Conservation (phyloP, 2,329 filamentous ascomycete species). For the Bimuria novae-zelandiae region DNA sequence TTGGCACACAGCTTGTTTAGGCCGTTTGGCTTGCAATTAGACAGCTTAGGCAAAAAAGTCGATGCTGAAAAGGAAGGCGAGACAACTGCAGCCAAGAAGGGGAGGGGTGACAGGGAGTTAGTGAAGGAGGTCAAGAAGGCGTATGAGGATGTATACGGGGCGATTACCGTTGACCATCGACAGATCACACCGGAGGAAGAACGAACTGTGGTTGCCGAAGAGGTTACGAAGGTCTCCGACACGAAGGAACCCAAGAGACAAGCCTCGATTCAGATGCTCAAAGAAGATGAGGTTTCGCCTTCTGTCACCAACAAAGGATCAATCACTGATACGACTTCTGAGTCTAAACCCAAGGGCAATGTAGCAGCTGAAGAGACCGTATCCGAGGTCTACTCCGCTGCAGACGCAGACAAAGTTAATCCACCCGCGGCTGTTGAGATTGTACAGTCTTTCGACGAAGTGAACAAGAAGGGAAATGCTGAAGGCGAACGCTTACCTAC, state of each 20-base stretch:
- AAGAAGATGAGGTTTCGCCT: conserved; percentile 12
- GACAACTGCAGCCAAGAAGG: conserved; percentile 16
- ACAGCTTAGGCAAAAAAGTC: conserved; percentile 28
- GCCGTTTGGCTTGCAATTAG: conserved; percentile 34
- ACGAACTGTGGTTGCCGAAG: not conserved
- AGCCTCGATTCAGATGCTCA: conserved; percentile 10
- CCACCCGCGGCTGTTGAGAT: not conserved
- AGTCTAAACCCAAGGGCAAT: not conserved
- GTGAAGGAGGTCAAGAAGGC: conserved; percentile 30
- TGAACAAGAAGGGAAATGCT: not conserved
- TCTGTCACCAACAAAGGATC: not conserved
- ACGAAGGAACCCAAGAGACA: not conserved
- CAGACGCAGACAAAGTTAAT: not conserved
- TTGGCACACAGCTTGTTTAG: conserved; percentile 38
- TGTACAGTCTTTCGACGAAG: not conserved
- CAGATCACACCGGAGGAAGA: conserved; percentile 16
- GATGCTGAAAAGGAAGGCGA: conserved; percentile 8
- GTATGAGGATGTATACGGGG: conserved; percentile 35
- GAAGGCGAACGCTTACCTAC: not conserved
- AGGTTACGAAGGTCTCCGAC: not conserved
- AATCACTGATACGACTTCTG: not conserved
- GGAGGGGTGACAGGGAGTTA: conserved; percentile 23
- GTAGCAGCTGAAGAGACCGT: not conserved
- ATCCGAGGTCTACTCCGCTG: not conserved
- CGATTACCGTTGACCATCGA: conserved; percentile 29